Evolutionary conservation across 495 filamentous ascomycete species (phyloP).

Genomic region (Articulospora tetracladia): DNA sequence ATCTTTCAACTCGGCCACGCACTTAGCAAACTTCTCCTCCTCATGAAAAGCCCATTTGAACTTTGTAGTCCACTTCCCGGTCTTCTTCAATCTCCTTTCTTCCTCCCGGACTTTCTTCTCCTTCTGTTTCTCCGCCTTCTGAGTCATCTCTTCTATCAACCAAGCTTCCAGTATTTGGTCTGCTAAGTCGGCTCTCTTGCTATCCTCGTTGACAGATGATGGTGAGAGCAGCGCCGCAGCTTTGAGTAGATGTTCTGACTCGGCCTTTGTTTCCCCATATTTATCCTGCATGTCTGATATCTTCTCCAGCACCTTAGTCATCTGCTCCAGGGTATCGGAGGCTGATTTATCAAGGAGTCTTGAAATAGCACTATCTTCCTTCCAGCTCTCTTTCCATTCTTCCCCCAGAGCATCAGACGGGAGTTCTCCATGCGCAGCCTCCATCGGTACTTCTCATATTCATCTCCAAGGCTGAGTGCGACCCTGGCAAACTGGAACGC

Average conservation of each 20-base stretch:
- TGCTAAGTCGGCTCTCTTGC: background rate
- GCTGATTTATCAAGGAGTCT: background rate
- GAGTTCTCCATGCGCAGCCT: background rate
- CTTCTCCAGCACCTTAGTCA: background rate
- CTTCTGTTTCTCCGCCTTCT: background rate
- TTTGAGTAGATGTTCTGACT: background rate
- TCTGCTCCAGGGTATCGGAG: background rate
- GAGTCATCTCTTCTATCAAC: background rate
- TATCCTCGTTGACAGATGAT: background rate
- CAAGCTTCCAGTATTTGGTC: background rate
- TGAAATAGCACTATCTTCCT: background rate
- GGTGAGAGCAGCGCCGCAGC: background rate
- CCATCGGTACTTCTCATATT: background rate
- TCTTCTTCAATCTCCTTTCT: background rate
- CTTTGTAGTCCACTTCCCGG: background rate
- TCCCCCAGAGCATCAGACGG: background rate
- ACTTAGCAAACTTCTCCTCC: background rate
- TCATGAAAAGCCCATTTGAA: background rate
- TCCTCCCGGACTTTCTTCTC: background rate
- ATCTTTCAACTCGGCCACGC: background rate
- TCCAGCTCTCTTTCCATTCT: background rate
- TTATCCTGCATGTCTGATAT: background rate
- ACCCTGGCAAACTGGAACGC: background rate
- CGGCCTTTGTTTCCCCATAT: background rate
- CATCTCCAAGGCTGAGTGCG: background rate